Evolutionary conservation across 2,329 filamentous ascomycete genomes (phyloP).

Genomic region (Pseudocercospora pini-densiflorae): DNA sequence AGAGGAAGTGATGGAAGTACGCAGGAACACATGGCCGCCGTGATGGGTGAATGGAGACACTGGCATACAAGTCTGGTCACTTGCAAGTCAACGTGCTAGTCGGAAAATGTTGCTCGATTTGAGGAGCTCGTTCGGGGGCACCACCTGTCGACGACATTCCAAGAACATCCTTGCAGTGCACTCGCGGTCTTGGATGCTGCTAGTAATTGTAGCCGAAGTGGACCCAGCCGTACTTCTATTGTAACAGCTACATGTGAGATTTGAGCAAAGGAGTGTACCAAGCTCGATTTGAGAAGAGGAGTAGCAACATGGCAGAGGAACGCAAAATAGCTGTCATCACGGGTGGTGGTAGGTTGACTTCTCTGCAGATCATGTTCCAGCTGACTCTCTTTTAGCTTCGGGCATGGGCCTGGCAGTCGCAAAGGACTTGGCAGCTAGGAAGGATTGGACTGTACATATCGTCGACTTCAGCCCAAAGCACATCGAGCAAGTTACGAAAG

Average conservation of each 20-base stretch:
- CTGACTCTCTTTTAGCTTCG: background rate
- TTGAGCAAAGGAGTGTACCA: background rate
- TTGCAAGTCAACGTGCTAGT: background rate
- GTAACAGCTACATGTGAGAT: background rate
- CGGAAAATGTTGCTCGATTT: background rate
- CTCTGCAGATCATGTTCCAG: background rate
- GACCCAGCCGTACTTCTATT: background rate
- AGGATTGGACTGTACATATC: constrained; percentile 47
- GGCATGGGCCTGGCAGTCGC: constrained; percentile 51
- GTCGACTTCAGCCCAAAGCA: constrained; percentile 45
- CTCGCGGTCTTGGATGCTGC: background rate
- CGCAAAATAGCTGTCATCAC: constrained; percentile 34
- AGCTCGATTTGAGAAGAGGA: background rate
- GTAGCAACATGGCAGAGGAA: constrained; percentile 11
- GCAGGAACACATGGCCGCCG: background rate
- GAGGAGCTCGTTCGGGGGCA: background rate
- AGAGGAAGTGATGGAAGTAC: too few species aligned
- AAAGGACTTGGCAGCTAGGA: constrained; percentile 40
- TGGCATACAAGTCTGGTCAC: background rate
- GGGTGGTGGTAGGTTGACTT: constrained; percentile 30
- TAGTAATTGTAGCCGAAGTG: background rate
- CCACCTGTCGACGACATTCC: background rate
- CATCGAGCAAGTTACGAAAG: constrained; percentile 38
- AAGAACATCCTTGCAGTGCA: background rate
- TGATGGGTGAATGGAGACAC: background rate